phyloP scores from a whole-genome alignment of 2,329 filamentous ascomycete genomes.

The Aspergillus cejpii region DNA sequence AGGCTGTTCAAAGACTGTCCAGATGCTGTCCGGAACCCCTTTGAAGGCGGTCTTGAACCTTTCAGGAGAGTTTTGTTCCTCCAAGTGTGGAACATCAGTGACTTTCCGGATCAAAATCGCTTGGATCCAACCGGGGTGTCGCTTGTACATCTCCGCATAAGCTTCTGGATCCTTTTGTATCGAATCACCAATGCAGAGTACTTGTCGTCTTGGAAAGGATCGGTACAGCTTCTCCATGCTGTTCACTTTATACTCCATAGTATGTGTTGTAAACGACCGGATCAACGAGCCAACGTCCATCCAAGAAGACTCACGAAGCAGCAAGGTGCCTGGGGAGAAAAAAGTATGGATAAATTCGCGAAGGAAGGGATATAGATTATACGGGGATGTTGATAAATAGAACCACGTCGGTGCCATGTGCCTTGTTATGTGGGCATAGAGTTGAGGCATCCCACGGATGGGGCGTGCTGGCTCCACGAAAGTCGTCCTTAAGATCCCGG shows the following conservation, averaged over 20 bases:
- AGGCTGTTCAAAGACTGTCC: constrained; percentile 78
- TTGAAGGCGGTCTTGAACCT: constrained; percentile 81
- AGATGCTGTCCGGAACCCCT: constrained; percentile 61
- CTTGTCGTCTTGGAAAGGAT: constrained; percentile 71
- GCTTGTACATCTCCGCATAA: constrained; percentile 69
- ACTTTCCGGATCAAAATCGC: constrained; percentile 83
- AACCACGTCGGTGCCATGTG: constrained; percentile 68
- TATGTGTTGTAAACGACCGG: constrained; percentile 69
- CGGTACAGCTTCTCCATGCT: constrained; percentile 69
- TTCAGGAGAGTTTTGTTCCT: constrained; percentile 64
- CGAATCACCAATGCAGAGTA: constrained; percentile 82
- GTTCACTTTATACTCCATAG: constrained; percentile 77
- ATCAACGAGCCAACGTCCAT: constrained; percentile 75
- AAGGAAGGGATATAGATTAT: constrained; percentile 88
- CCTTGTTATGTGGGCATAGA: constrained; percentile 62
- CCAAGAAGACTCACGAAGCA: constrained; percentile 80
- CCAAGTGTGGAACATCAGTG: constrained; percentile 65
- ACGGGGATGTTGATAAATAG: constrained; percentile 88
- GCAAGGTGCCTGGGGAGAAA: constrained; percentile 71
- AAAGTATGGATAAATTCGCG: constrained; percentile 62
- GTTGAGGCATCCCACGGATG: constrained; percentile 72
- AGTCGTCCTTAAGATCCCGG: constrained; percentile 74
- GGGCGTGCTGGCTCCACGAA: constrained; percentile 70
- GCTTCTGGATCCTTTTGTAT: constrained; percentile 88
- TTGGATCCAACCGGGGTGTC: constrained; percentile 67